Percentiles rank a stretch among this genome's conserved stretches.
These are phyloP conservation scores for Pseudogymnoascus sp. DNA, from an alignment of 2,329 filamentous ascomycete genomes.

Conservation along the genomic window DNA sequence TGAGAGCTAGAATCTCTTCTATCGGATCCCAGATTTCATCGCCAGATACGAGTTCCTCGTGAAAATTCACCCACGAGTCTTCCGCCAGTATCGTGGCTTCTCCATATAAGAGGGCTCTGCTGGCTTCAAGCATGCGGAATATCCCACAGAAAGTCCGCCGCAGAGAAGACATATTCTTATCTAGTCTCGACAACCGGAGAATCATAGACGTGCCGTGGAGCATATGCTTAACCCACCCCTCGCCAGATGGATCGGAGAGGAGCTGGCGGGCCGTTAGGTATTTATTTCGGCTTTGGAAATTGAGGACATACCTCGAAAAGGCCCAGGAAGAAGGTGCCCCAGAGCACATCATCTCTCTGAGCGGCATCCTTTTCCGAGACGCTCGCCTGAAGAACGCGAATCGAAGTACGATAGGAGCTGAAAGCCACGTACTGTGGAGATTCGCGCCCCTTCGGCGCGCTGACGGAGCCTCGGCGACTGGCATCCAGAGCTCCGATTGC, in stretches of 20 bases:
- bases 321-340: slow-evolving; percentile 20
- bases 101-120: slow-evolving; percentile 16
- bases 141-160: slow-evolving; percentile 19
- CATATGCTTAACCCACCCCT: slow-evolving; percentile 20
- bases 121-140: slow-evolving; percentile 20
- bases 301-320: slow-evolving; percentile 17
- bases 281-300: background rate
- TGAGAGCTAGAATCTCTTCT: slow-evolving; percentile 17
- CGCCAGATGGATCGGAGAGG: slow-evolving; percentile 18
- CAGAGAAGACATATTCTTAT: slow-evolving; percentile 11
- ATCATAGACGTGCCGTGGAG: slow-evolving; percentile 20
- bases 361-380: slow-evolving; percentile 6
- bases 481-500: slow-evolving; percentile 18
- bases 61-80: slow-evolving; percentile 12
- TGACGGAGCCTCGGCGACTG: slow-evolving; percentile 6
- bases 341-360: slow-evolving; percentile 15
- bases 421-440: slow-evolving; percentile 12
- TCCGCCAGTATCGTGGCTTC: slow-evolving; percentile 17
- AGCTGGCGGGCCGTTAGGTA: slow-evolving; percentile 12
- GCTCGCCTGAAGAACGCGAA: slow-evolving; percentile 11
- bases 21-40: slow-evolving; percentile 17
- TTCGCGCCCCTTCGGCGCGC: background rate
- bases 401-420: slow-evolving; percentile 14
- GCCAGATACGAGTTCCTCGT: slow-evolving; percentile 12
- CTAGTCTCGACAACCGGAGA: slow-evolving; percentile 17